phyloP scores from a whole-genome alignment of 2,329 filamentous ascomycete species.

The Phialophora chinensis region DNA sequence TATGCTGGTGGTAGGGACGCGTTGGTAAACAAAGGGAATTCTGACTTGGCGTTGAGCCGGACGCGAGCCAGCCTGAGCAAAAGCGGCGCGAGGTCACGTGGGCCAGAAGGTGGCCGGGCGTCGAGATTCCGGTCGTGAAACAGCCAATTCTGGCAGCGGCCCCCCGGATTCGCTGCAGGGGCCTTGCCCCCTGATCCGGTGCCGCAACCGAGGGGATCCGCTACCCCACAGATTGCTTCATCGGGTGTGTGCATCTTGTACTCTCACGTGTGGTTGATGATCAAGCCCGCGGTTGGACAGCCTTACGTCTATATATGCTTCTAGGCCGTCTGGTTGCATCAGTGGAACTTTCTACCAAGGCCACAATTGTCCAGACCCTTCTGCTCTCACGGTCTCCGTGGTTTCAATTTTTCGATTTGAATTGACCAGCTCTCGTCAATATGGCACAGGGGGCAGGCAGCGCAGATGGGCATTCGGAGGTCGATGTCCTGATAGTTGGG shows the following conservation, averaged over 20 bases:
- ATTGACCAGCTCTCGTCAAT: background rate
- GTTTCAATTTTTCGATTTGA: background rate
- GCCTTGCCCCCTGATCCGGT: conserved; percentile 15
- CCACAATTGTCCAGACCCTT: background rate
- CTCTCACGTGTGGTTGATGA: background rate
- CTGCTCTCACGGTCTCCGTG: background rate
- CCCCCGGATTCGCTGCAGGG: background rate
- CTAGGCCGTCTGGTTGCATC: background rate
- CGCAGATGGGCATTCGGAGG: conserved; percentile 37
- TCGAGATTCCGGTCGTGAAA: too few relatives aligned
- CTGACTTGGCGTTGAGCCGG: too few relatives aligned
- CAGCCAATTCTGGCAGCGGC: background rate
- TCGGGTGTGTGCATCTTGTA: background rate
- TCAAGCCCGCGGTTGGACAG: background rate
- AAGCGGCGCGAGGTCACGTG: too few relatives aligned
- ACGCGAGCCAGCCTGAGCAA: too few relatives aligned
- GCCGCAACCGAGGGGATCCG: conserved; percentile 17
- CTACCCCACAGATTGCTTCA: conserved; percentile 8
- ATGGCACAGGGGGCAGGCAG: conserved; percentile 9
- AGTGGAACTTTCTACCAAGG: background rate
- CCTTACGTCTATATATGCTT: background rate
- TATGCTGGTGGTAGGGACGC: too few relatives aligned
- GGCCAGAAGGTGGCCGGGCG: too few relatives aligned
- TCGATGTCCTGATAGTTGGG: conserved; percentile 58
- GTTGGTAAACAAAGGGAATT: too few relatives aligned